phyloP scores from a whole-genome alignment of 2,329 filamentous ascomycete genomes.

The Fusarium protoensiforme region DNA sequence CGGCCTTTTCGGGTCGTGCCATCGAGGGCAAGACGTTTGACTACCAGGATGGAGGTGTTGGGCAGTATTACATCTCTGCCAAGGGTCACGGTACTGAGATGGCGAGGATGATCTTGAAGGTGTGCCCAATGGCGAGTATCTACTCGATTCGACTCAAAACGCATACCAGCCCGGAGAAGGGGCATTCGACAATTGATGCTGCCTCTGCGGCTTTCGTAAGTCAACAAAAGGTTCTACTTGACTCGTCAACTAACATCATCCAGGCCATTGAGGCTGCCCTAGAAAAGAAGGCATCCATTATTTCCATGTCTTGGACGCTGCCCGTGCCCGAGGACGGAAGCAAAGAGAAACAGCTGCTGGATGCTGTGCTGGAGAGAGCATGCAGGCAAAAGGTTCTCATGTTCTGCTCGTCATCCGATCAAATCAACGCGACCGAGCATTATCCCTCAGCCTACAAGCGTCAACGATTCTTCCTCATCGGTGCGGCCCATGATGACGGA shows the following conservation, averaged over 20 bases:
- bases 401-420: constrained; percentile 19
- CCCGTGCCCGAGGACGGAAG: background rate
- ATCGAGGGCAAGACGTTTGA: constrained; percentile 15
- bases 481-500: constrained; percentile 10
- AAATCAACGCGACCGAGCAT: background rate
- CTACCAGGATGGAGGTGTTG: constrained; percentile 2
- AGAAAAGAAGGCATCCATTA: constrained; percentile 16
- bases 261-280: constrained; percentile 22
- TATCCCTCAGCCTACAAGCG: constrained; percentile 7
- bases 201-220: constrained; percentile 15
- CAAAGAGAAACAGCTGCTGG: background rate
- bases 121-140: constrained; percentile 41
- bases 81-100: constrained; percentile 39
- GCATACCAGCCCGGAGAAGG: background rate
- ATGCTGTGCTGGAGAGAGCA: background rate
- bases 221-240: no score
- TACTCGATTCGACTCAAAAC: constrained; percentile 39
- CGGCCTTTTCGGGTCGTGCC: background rate
- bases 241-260: background rate
- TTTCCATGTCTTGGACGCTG: constrained; percentile 30
- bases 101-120: constrained; percentile 38
- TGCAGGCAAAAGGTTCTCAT: constrained; percentile 9
- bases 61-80: constrained; percentile 12
- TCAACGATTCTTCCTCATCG: constrained; percentile 10
- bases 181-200: background rate